Evolutionary conservation across 2,329 filamentous ascomycete species (phyloP).

Genomic region (Thelonectria discophora): DNA sequence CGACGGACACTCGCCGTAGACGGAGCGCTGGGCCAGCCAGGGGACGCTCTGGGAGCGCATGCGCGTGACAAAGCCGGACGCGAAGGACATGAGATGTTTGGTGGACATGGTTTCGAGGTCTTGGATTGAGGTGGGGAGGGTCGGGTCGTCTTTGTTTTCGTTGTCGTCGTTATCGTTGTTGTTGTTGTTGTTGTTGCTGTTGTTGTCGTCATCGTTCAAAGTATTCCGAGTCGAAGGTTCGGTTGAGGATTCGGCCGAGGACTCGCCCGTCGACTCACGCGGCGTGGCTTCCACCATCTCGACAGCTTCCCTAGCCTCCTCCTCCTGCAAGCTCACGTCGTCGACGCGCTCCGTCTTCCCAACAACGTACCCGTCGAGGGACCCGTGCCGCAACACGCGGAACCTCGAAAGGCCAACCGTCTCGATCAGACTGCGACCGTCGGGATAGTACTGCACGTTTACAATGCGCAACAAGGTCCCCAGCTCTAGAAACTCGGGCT

Average conservation of each 20-base stretch:
- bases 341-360: conserved; percentile 80
- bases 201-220: too few relatives aligned
- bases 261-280: too few relatives aligned
- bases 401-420: conserved; percentile 81
- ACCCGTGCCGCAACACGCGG: conserved; percentile 69
- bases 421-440: conserved; percentile 84
- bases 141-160: too few relatives aligned
- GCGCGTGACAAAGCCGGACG: conserved; percentile 71
- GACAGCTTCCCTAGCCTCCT: conserved; percentile 77
- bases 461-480: conserved; percentile 83
- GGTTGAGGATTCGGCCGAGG: too few relatives aligned
- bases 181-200: too few relatives aligned
- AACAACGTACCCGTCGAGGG: conserved; percentile 79
- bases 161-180: too few relatives aligned
- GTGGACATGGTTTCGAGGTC: conserved; percentile 67
- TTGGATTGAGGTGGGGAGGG: background rate
- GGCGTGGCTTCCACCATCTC: conserved; percentile 65
- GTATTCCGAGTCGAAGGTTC: too few relatives aligned
- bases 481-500: conserved; percentile 70
- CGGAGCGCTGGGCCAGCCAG: conserved; percentile 76
- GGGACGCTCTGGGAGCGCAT: conserved; percentile 75
- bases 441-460: conserved; percentile 75
- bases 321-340: conserved; percentile 82
- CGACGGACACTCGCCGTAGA: conserved; percentile 80
- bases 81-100: conserved; percentile 71